Percentiles rank a stretch among this genome's conserved stretches.
Evolutionary conservation across 768 basidiomycete genomes (phyloP).

Genomic region (Panellus pusillus): DNA sequence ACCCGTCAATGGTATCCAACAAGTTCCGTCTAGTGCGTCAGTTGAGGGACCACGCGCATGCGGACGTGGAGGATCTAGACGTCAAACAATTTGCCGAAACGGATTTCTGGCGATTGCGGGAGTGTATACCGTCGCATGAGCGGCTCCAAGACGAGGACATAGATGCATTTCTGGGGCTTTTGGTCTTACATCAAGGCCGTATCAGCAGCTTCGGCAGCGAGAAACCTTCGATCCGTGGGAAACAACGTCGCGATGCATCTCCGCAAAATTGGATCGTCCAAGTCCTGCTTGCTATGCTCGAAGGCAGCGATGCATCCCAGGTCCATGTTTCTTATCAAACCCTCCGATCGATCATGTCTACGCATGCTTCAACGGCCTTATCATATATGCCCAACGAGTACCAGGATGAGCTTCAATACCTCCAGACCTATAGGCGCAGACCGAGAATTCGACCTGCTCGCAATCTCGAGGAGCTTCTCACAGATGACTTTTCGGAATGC

Average conservation of each 20-base stretch:
- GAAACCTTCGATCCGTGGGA: slow-evolving; percentile 43
- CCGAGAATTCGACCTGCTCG: slow-evolving; percentile 32
- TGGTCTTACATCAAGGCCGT: slow-evolving; percentile 57
- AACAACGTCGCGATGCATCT: slow-evolving; percentile 33
- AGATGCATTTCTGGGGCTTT: slow-evolving; percentile 67
- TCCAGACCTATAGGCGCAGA: slow-evolving; percentile 44
- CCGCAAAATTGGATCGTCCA: slow-evolving; percentile 53
- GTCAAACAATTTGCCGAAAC: slow-evolving; percentile 49
- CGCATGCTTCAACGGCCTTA: slow-evolving; percentile 32
- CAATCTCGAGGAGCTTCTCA: slow-evolving; percentile 40
- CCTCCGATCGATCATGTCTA: slow-evolving; percentile 57
- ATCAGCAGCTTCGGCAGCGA: slow-evolving; percentile 63
- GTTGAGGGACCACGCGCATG: slow-evolving; percentile 50
- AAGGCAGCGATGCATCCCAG: slow-evolving; percentile 45
- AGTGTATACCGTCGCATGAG: slow-evolving; percentile 59
- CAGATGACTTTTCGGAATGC: slow-evolving; percentile 36
- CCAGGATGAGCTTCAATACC: slow-evolving; percentile 46
- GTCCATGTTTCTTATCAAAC: slow-evolving; percentile 64
- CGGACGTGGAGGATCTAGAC: slow-evolving; percentile 37
- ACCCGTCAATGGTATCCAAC: slow-evolving; percentile 62
- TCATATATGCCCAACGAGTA: slow-evolving; percentile 39
- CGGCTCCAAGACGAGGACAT: slow-evolving; percentile 67
- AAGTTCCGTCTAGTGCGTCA: slow-evolving; percentile 77
- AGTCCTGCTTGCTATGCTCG: slow-evolving; percentile 58
- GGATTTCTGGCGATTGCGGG: slow-evolving; percentile 86